Conservation (phyloP, 2,329 filamentous ascomycete species). For the Cladophialophora bantiana region DNA sequence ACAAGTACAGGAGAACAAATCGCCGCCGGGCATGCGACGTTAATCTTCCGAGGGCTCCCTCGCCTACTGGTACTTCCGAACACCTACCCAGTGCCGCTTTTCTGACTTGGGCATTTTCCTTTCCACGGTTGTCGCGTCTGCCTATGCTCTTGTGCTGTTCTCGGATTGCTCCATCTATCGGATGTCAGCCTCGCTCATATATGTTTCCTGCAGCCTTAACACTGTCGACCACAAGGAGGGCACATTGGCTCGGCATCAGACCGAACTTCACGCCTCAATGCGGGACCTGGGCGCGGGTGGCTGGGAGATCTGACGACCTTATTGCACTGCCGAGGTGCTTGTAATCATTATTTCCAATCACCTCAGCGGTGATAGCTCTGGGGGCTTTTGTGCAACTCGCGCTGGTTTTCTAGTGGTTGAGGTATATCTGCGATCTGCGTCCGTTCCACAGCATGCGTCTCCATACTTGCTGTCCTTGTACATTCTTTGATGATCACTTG, state of each 20-base stretch:
- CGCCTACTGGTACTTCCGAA: too few species aligned
- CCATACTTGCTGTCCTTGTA: neutral
- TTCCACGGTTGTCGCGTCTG: neutral
- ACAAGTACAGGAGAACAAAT: too few species aligned
- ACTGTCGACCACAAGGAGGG: neutral
- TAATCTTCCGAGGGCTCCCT: too few species aligned
- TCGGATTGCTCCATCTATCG: neutral
- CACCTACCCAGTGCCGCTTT: too few species aligned
- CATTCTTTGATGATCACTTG: conserved; percentile 11
- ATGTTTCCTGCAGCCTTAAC: neutral
- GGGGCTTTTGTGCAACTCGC: conserved; percentile 6
- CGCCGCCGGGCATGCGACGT: too few species aligned
- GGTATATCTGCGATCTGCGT: neutral
- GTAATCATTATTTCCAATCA: conserved; percentile 4
- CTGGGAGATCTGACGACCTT: conserved; percentile 6
- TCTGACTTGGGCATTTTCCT: too few species aligned
- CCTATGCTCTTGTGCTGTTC: neutral
- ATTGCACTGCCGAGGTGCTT: conserved; percentile 2
- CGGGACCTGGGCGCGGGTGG: neutral
- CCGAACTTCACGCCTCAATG: neutral
- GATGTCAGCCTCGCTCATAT: neutral
- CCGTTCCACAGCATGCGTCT: neutral
- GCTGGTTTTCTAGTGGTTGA: neutral
- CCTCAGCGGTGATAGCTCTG: neutral
- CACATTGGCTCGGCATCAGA: neutral